Evolutionary conservation across 129 eudicot species (phyloP), one percentile per base, ranked within the genome.

Genomic region (Flaveria ramosissima): DNA sequence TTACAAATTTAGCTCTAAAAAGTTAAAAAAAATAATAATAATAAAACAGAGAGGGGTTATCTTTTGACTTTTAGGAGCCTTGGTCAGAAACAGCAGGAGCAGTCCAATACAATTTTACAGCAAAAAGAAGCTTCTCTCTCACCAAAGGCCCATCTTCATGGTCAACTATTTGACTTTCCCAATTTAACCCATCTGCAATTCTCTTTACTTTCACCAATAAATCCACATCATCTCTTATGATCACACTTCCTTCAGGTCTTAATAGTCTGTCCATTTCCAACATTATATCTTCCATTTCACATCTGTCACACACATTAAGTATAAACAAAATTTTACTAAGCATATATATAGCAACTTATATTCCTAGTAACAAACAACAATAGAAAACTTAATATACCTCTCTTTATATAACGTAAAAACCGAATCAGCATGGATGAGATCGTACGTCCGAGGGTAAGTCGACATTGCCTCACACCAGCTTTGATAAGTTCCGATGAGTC

Each of bases 401-500:
- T 89, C 86, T 41, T 91, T 81, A 78, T 94, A 91, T 50, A 94
- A 86, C 0, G 94, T 89, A 64, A 91, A 94, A 10, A 94, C 65
- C 0, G 96, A 91, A 87, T 91, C 97, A 4, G 92, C 93, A 71
- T 94, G 99, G 42, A 94, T 86, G 52, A 94, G 92, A 65, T 94
- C 99, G 13, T 91, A 94, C 0, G 99, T 89, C 83, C 97, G 82
- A 16, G 99, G 97, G 79, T 94, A 94, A 47, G 99, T 94, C 45
- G 99, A 94, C 99, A 94, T 94, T n/a, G 99, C 99, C 80, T 94
- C 99, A 74, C 99, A 91, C 99, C 99, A 94, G 87, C 87, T 94
- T 72, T 94, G 99, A 64, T 94, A 94, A 0, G 99, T 94, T 73
- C 99, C 99, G 1, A 94, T 83, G 46, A 94, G 83, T 64, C 99